Conservation (phyloP, 2,329 filamentous ascomycete genomes). For the Zymoseptoria brevis region DNA sequence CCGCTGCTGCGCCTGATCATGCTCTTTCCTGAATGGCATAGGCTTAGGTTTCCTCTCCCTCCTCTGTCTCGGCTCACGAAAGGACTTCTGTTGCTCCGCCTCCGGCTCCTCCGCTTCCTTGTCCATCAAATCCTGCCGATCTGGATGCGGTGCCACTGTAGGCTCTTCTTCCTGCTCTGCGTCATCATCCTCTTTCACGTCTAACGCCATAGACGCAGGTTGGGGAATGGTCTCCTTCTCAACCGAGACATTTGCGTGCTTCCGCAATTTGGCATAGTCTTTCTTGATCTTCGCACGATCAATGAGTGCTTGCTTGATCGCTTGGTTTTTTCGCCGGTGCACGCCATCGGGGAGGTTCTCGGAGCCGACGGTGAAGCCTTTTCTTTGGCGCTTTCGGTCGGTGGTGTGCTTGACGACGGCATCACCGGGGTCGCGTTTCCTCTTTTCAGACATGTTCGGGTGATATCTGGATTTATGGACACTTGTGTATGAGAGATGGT, state of each 20-base stretch:
- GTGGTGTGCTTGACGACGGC: conserved; percentile 1
- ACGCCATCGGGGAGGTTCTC: conserved; percentile 85
- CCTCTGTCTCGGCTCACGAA: conserved; percentile 13
- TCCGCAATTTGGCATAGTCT: conserved; percentile 80
- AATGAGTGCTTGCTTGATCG: conserved; percentile 83
- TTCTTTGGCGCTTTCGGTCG: conserved; percentile 43
- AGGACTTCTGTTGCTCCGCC: conserved; percentile 4
- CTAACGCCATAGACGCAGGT: conserved; percentile 23
- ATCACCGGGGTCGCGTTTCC: conserved; percentile 14
- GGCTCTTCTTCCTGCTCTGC: conserved; percentile 20
- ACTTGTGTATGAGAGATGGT: neutral
- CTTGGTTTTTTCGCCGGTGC: conserved; percentile 76
- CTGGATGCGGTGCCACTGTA: conserved; percentile 41
- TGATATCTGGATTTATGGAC: neutral
- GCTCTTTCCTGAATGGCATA: conserved; percentile 38
- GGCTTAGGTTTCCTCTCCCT: conserved; percentile 35
- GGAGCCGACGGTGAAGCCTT: conserved; percentile 80
- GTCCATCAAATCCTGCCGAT: conserved; percentile 27
- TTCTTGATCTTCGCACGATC: conserved; percentile 91
- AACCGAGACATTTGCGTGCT: conserved; percentile 34
- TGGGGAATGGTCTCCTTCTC: conserved; percentile 23
- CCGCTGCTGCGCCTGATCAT: conserved; percentile 41
- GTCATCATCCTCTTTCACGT: conserved; percentile 15
- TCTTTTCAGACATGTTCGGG: conserved; percentile 17
- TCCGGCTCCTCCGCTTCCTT: conserved; percentile 14